Conservation (phyloP, 768 basidiomycete species). For the Lactarius quietus region DNA sequence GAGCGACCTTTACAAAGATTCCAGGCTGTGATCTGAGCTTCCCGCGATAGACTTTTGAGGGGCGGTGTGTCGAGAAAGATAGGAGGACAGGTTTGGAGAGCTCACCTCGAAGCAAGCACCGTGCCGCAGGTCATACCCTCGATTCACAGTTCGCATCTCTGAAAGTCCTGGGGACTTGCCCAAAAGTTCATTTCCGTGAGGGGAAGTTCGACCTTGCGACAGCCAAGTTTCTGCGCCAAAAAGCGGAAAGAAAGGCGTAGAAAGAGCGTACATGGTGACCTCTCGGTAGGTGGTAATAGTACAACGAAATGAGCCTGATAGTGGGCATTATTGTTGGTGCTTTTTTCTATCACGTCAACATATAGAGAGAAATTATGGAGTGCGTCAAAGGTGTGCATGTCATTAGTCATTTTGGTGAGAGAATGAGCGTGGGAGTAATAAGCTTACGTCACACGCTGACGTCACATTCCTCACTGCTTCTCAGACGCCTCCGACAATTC, state of each 20-base stretch:
- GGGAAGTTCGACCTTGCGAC: slow-evolving; percentile 34
- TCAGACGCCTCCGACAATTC: no score
- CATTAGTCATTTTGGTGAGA: no score
- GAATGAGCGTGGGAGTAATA: no score
- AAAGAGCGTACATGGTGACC: slow-evolving; percentile 14
- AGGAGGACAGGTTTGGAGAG: slow-evolving; percentile 3
- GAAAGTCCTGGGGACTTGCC: slow-evolving; percentile 28
- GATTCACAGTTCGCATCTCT: slow-evolving; percentile 73
- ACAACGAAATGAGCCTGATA: background rate
- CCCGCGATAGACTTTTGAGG: slow-evolving; percentile 80
- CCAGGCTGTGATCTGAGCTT: slow-evolving; percentile 73
- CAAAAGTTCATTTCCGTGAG: slow-evolving; percentile 30
- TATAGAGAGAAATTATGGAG: background rate
- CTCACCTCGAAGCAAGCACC: slow-evolving; percentile 81
- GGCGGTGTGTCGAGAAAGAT: background rate
- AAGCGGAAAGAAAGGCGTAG: slow-evolving; percentile 11
- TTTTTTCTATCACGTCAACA: background rate
- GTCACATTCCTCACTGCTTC: no score
- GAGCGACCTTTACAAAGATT: slow-evolving; percentile 93
- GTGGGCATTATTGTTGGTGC: background rate
- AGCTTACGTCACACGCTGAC: no score
- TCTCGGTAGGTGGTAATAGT: no score
- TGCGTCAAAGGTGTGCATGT: background rate
- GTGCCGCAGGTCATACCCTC: slow-evolving; percentile 94
- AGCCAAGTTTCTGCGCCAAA: slow-evolving; percentile 15